Evolutionary conservation across 2,329 filamentous ascomycete genomes (phyloP).

Genomic region (Cryphonectria japonica): DNA sequence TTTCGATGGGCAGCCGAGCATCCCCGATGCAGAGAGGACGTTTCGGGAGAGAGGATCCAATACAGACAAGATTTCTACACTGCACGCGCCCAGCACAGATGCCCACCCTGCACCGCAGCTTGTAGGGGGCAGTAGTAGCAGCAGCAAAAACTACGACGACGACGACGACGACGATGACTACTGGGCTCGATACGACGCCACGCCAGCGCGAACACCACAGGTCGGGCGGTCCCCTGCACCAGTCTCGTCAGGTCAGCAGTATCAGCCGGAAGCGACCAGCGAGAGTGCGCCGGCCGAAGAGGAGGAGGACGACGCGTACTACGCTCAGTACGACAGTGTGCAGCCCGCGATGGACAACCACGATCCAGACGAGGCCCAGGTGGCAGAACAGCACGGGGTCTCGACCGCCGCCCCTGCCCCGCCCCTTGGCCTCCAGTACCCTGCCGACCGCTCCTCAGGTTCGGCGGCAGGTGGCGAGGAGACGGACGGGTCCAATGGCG

Average conservation of each 20-base stretch:
- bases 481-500: slow-evolving; percentile 43
- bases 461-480: slow-evolving; percentile 34
- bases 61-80: slow-evolving; percentile 22
- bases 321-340: slow-evolving; percentile 74
- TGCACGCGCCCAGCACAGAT: slow-evolving; percentile 24
- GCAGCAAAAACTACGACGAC: slow-evolving; percentile 36
- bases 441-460: slow-evolving; percentile 32
- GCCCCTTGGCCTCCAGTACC: slow-evolving; percentile 39
- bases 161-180: slow-evolving; percentile 77
- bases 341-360: slow-evolving; percentile 81
- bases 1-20: slow-evolving; percentile 54
- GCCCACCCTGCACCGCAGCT: slow-evolving; percentile 31
- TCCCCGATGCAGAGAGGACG: slow-evolving; percentile 64
- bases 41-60: slow-evolving; percentile 44
- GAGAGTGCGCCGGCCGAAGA: slow-evolving; percentile 52
- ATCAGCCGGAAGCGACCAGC: slow-evolving; percentile 36
- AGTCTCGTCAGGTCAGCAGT: slow-evolving; percentile 35
- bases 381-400: slow-evolving; percentile 44
- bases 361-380: slow-evolving; percentile 69
- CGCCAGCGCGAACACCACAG: slow-evolving; percentile 67
- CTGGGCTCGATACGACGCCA: slow-evolving; percentile 78
- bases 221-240: slow-evolving; percentile 67
- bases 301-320: slow-evolving; percentile 72
- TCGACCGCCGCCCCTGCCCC: slow-evolving; percentile 41
- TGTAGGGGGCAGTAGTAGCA: slow-evolving; percentile 15